Evolutionary conservation across 192 early-diverging fungal species (phyloP), one percentile per base, ranked within the genome.

Genomic region (Hyaloraphidium curvatum): DNA sequence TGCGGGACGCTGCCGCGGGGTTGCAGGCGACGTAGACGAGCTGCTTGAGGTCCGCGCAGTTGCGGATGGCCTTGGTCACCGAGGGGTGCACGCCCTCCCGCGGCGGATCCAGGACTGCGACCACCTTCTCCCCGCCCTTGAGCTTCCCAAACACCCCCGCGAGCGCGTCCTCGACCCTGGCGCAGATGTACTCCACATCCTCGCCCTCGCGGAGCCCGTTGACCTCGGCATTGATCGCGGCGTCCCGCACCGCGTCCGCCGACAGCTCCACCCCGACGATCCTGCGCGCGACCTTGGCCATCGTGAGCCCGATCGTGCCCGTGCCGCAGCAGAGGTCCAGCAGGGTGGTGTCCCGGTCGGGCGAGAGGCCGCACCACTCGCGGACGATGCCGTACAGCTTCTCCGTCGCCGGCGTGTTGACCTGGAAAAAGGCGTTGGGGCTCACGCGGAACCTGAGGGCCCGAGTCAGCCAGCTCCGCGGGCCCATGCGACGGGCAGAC

Each of bases 281-380:
- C 28, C 64, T 61, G 28, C 33, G 30, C 19, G 48, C 55, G 1
- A 60, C 58, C 39, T 65, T 59, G 2, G 83, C 77, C 75, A 87
- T 74, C 7, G 74, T 73, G 35, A 87, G 69, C 22, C 85, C 85
- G 54, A 87, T 87, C 11, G 85, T 87, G 25, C 85, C 85, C 16
- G 83, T 87, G 11, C 85, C 85, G 67, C 85, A 87, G 61, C 85
- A 87, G 21, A 87, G 59, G 62, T 87, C 83, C 22, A 86, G 62
- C 11, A 79, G 56, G 17, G 78, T 65, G 3, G 74, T 55, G 7
- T 59, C 59, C 29, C 62, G 62, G 3, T 23, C 53, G 30, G 59
- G 53, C 31, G 62, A 48, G 23, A 70, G 57, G 0, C 61, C 60
- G 51, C 69, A 72, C 72, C 64, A 74, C 3, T 74, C 62, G 9